Percentiles rank a stretch among this genome's conserved stretches.
These are phyloP conservation scores for Mucor indicus DNA, from an alignment of 371 early-diverging fungal genomes.

Conservation along the genomic window DNA sequence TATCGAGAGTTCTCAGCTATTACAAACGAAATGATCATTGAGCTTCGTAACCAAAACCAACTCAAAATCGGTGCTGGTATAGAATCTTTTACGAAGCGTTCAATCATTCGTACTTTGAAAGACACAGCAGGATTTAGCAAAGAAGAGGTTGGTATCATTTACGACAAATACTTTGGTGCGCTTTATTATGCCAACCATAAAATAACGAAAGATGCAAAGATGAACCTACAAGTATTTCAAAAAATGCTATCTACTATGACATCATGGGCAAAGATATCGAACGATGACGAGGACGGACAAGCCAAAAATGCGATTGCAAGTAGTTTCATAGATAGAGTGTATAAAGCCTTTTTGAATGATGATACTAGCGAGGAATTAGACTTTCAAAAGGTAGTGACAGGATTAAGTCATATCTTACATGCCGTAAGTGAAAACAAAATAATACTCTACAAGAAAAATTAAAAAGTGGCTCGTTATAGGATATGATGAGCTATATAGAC, in stretches of 20 bases:
- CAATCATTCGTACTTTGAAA: conserved; percentile 76
- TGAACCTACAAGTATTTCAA: conserved; percentile 33
- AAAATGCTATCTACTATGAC: conserved; percentile 31
- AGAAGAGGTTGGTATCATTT: conserved; percentile 74
- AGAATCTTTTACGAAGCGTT: conserved; percentile 90
- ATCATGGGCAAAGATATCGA: conserved; percentile 30
- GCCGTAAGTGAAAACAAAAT: too few species aligned
- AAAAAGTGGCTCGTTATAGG: too few species aligned
- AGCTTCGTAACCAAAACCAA: conserved; percentile 82
- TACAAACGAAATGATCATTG: conserved; percentile 73
- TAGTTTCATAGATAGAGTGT: neutral
- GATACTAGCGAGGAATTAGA: conserved; percentile 45
- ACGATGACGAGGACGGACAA: neutral
- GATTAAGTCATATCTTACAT: conserved; percentile 73
- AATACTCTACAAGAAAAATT: too few species aligned
- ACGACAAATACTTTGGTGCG: conserved; percentile 85
- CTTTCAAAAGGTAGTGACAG: conserved; percentile 72
- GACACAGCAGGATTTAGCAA: conserved; percentile 73
- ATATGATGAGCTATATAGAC: conserved; percentile 72
- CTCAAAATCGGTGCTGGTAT: conserved; percentile 92
- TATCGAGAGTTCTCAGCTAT: conserved; percentile 88
- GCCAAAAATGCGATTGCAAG: neutral
- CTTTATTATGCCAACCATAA: conserved; percentile 67
- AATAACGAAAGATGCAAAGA: conserved; percentile 16
- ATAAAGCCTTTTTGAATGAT: neutral